A percentile compares a stretch with the other conserved stretches of the same genome.
Evolutionary conservation across 192 early-diverging fungal genomes (phyloP).

Genomic region (Backusella morwellensis): DNA sequence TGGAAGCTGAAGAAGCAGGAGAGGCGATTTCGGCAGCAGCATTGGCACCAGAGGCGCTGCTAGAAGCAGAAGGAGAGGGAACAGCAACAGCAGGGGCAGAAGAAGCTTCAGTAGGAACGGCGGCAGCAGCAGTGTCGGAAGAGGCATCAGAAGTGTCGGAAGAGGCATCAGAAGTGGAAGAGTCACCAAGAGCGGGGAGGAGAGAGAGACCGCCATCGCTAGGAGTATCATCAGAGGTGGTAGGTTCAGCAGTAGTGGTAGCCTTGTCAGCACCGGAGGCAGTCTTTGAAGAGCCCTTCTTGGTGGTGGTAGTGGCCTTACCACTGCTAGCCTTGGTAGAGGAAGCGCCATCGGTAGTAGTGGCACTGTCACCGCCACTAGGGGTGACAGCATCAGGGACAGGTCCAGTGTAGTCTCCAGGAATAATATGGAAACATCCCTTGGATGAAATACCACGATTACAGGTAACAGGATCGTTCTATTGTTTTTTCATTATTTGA

Average conservation of each 20-base stretch:
- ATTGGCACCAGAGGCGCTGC: not conserved
- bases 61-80: not conserved
- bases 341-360: not conserved
- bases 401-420: conserved; percentile 44
- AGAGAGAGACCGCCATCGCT: no score
- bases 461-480: conserved; percentile 38
- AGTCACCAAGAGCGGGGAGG: no score
- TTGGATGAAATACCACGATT: conserved; percentile 40
- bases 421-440: conserved; percentile 42
- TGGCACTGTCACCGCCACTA: not conserved
- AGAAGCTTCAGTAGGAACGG: not conserved
- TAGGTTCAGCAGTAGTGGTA: not conserved
- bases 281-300: not conserved
- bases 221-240: not conserved
- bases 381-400: not conserved
- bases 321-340: not conserved
- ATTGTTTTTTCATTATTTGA: not conserved
- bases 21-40: not conserved
- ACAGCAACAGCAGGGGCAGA: not conserved
- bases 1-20: not conserved
- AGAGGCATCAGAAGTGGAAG: not conserved
- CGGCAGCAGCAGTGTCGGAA: not conserved
- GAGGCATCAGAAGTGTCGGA: not conserved
- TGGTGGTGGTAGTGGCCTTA: not conserved
- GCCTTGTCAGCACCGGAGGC: not conserved